Evolutionary conservation across 495 filamentous ascomycete species (phyloP).

Genomic region (Parathielavia appendiculata): DNA sequence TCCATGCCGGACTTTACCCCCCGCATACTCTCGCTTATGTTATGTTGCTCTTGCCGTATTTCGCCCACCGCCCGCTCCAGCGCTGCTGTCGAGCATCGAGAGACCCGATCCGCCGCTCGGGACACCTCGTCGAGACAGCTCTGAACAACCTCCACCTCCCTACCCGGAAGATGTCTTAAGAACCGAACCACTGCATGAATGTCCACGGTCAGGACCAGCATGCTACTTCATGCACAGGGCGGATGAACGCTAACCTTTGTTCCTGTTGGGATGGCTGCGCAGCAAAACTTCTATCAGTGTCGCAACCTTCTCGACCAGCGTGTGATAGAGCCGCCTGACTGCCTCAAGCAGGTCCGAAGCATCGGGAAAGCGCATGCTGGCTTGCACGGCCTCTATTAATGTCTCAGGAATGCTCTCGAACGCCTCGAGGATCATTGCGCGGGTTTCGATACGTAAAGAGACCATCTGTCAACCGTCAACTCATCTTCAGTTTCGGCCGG

Average conservation of each 20-base stretch:
- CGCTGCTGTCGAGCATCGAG: background rate
- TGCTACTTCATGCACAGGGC: too few species aligned
- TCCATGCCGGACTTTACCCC: background rate
- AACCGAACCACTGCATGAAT: background rate
- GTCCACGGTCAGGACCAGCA: background rate
- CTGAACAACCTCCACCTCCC: background rate
- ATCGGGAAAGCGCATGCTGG: background rate
- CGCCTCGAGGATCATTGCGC: background rate
- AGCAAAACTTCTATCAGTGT: background rate
- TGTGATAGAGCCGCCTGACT: background rate
- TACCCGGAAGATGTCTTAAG: background rate
- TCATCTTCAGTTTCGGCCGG: background rate
- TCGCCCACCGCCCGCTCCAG: background rate
- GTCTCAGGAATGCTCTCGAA: constrained; percentile 4
- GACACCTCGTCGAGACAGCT: background rate
- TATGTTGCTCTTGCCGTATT: background rate
- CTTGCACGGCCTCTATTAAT: background rate
- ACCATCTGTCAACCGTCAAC: background rate
- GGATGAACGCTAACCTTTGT: background rate
- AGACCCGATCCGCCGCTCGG: background rate
- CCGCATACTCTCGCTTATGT: background rate
- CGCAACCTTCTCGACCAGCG: background rate
- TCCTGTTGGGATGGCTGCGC: constrained; percentile 3
- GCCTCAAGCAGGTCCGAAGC: background rate
- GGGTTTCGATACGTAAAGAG: background rate